phyloP scores from a whole-genome alignment of 2,329 filamentous ascomycete species.

The Tolypocladium paradoxum region DNA sequence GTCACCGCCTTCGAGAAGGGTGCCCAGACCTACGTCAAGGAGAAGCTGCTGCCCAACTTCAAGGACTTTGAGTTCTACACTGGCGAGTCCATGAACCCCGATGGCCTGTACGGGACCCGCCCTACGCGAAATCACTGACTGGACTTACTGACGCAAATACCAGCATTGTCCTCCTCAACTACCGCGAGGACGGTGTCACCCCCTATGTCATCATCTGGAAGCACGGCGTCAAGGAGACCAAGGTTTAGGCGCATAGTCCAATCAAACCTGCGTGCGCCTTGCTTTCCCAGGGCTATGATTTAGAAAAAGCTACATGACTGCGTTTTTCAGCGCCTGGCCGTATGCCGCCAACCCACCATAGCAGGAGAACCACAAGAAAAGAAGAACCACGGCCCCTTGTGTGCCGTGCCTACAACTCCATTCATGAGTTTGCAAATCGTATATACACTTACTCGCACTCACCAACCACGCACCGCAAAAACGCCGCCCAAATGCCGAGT shows the following conservation, averaged over 20 bases:
- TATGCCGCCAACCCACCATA: conserved; percentile 6
- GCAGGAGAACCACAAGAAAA: conserved; percentile 4
- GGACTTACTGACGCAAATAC: conserved; percentile 3
- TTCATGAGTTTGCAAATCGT: background rate
- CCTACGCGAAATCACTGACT: background rate
- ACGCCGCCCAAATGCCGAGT: background rate
- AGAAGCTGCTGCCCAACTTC: conserved; percentile 72
- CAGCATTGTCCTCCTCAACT: conserved; percentile 88
- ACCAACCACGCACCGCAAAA: background rate
- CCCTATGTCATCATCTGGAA: conserved; percentile 91
- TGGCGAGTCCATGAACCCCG: conserved; percentile 84
- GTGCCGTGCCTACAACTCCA: background rate
- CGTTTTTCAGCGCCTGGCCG: conserved; percentile 4
- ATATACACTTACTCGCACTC: background rate
- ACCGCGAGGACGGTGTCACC: conserved; percentile 90
- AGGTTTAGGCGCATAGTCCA: conserved; percentile 57
- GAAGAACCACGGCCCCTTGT: background rate
- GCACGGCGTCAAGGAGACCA: conserved; percentile 78
- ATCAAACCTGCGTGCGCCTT: background rate
- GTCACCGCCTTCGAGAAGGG: conserved; percentile 72
- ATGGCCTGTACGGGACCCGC: conserved; percentile 70
- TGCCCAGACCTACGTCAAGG: conserved; percentile 67
- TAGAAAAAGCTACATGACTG: conserved; percentile 2
- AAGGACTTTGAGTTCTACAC: conserved; percentile 94
- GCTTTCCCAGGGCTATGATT: conserved; percentile 4